These are phyloP conservation scores for Meyerozyma sp. DNA, from an alignment of 1,139 yeast genomes.

Conservation along the genomic window DNA sequence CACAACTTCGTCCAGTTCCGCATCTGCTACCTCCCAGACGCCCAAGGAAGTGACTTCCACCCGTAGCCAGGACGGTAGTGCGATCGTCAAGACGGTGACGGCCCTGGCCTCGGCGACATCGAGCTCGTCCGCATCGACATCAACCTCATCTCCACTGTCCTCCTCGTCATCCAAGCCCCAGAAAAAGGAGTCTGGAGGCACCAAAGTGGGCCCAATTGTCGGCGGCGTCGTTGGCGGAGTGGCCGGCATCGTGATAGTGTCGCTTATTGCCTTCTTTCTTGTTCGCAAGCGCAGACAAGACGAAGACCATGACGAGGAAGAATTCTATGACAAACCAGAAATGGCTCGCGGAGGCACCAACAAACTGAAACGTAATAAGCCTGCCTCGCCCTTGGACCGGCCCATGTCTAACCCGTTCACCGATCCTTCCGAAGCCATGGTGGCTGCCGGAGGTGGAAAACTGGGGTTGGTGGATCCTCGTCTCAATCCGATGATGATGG, in stretches of 20 bases:
- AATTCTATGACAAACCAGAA: slow-evolving; percentile 32
- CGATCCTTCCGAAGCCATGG: slow-evolving; percentile 47
- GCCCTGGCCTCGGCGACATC: slow-evolving; percentile 11
- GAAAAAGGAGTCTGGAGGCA: slow-evolving; percentile 4
- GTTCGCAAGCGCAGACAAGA: slow-evolving; percentile 36
- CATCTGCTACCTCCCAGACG: background rate
- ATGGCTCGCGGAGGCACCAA: slow-evolving; percentile 25
- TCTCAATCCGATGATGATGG: slow-evolving; percentile 64
- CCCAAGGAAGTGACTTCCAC: slow-evolving; percentile 7
- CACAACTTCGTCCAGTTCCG: background rate
- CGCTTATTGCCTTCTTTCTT: slow-evolving; percentile 40
- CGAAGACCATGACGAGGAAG: slow-evolving; percentile 44
- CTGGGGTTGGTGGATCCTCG: slow-evolving; percentile 42
- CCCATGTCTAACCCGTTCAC: slow-evolving; percentile 52
- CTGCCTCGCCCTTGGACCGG: slow-evolving; percentile 30
- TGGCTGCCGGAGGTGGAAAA: slow-evolving; percentile 14
- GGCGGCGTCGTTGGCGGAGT: slow-evolving; percentile 69
- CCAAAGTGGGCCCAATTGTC: slow-evolving; percentile 51
- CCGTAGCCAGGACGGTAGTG: slow-evolving; percentile 7
- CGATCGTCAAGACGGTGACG: slow-evolving; percentile 13
- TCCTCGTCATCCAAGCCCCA: slow-evolving; percentile 2
- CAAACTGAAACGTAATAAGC: slow-evolving; percentile 14
- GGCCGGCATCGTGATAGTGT: slow-evolving; percentile 44
- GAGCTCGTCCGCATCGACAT: slow-evolving; percentile 10
- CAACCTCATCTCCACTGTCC: slow-evolving; percentile 10